A percentile compares a stretch with the other conserved stretches of the same genome.
Conservation (phyloP, 495 filamentous ascomycete species). For the Recurvomyces mirabilis region DNA sequence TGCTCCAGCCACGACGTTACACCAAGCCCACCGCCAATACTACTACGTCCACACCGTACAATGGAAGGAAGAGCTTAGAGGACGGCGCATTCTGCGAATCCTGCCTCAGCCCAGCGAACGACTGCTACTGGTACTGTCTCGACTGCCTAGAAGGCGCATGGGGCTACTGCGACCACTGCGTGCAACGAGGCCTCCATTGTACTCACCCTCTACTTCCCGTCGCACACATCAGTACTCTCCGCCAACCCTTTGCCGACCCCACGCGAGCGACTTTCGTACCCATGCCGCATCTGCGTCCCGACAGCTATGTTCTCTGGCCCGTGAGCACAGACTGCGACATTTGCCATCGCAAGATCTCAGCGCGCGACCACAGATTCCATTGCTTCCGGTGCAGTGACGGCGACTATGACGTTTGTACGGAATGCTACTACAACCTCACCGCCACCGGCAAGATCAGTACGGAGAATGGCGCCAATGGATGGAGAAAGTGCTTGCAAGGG, state of each 20-base stretch:
- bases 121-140: conserved; percentile 75
- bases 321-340: conserved; percentile 63
- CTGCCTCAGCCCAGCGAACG: conserved; percentile 59
- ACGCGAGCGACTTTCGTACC: conserved; percentile 21
- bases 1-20: conserved; percentile 57
- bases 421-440: conserved; percentile 61
- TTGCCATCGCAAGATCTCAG: conserved; percentile 59
- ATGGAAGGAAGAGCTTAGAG: conserved; percentile 52
- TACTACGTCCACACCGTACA: conserved; percentile 56
- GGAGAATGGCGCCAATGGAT: conserved; percentile 67
- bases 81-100: conserved; percentile 71
- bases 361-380: conserved; percentile 58
- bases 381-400: conserved; percentile 57
- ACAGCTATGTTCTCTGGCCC: conserved; percentile 42
- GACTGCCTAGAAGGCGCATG: conserved; percentile 81
- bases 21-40: no score
- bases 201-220: conserved; percentile 66
- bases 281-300: conserved; percentile 17
- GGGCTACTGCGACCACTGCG: conserved; percentile 78
- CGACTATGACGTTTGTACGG: conserved; percentile 73
- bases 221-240: conserved; percentile 30
- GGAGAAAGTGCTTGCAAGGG: conserved; percentile 66
- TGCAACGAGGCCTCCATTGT: conserved; percentile 65
- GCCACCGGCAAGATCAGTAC: conserved; percentile 47
- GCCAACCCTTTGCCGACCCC: conserved; percentile 20